phyloP scores from a whole-genome alignment of 2,329 filamentous ascomycete genomes.

The Ophiostoma angusticollis region DNA sequence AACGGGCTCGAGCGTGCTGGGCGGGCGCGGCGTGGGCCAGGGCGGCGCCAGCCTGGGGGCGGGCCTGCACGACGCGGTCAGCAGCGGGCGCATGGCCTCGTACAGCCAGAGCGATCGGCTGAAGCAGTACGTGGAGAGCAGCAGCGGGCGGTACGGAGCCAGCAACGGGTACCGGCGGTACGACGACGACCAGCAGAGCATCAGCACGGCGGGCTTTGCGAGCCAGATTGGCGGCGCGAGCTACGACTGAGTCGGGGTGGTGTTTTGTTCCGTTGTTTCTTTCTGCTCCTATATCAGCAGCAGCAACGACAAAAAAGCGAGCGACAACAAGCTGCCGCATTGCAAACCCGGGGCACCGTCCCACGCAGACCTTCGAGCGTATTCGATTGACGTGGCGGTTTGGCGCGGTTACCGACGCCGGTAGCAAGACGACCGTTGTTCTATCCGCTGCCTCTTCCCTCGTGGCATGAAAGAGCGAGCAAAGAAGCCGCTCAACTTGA shows the following conservation, averaged over 20 bases:
- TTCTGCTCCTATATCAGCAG: too few species aligned
- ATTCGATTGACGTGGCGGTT: too few species aligned
- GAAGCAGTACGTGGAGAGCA: slow-evolving; percentile 87
- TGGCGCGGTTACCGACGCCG: too few species aligned
- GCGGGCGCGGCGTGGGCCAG: slow-evolving; percentile 61
- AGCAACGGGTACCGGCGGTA: slow-evolving; percentile 57
- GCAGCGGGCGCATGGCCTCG: slow-evolving; percentile 45
- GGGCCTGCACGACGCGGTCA: slow-evolving; percentile 64
- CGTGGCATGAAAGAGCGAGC: too few species aligned
- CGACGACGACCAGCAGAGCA: slow-evolving; percentile 91
- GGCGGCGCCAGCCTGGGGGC: slow-evolving; percentile 78
- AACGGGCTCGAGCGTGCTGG: slow-evolving; percentile 63
- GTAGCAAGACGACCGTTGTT: too few species aligned
- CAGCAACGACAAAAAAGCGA: too few species aligned
- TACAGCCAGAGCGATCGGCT: slow-evolving; percentile 79
- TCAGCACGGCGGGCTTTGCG: slow-evolving; percentile 91
- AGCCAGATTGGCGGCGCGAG: slow-evolving; percentile 66
- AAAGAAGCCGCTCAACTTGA: too few species aligned
- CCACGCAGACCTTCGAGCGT: too few species aligned
- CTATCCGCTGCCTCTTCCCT: too few species aligned
- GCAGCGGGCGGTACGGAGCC: slow-evolving; percentile 55
- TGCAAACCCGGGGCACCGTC: too few species aligned
- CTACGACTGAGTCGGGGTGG: slow-evolving; percentile 39
- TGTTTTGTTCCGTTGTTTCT: too few species aligned
- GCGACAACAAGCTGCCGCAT: too few species aligned